Percentiles rank a stretch among this genome's conserved stretches.
Conservation (phyloP, 495 filamentous ascomycete genomes). For the Neurospora sp. region DNA sequence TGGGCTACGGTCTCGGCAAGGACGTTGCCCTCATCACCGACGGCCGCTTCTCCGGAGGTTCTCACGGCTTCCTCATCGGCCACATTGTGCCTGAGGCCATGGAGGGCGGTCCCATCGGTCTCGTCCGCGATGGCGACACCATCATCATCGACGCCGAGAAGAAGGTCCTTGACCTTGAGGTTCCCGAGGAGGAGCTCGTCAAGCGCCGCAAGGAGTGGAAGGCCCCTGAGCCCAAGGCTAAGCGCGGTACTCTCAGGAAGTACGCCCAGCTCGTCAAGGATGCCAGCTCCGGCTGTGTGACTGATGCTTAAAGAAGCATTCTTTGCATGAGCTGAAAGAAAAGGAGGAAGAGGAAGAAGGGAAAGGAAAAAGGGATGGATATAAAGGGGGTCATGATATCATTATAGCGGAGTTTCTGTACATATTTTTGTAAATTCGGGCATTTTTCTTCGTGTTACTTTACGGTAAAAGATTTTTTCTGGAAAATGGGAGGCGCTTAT, state of each 20-base stretch:
- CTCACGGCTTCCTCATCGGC: constrained; percentile 71
- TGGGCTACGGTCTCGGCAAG: constrained; percentile 74
- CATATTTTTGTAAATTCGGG: not conserved
- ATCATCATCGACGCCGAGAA: constrained; percentile 64
- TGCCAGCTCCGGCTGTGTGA: constrained; percentile 73
- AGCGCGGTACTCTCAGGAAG: constrained; percentile 66
- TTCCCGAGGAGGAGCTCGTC: constrained; percentile 53
- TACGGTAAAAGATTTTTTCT: not conserved
- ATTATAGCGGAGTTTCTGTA: not conserved
- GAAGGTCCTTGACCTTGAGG: constrained; percentile 48
- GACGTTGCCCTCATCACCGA: constrained; percentile 76
- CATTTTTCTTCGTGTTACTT: not conserved
- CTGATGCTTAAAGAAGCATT: constrained; percentile 38
- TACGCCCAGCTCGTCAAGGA: constrained; percentile 61
- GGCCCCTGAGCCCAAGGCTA: constrained; percentile 56
- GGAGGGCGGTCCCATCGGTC: constrained; percentile 57
- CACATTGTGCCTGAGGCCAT: constrained; percentile 64
- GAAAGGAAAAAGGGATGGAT: not conserved
- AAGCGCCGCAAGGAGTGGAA: constrained; percentile 53
- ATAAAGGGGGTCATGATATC: not conserved
- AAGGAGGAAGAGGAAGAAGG: not conserved
- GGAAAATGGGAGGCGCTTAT: not conserved
- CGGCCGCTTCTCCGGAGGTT: constrained; percentile 66
- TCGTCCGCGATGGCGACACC: constrained; percentile 58
- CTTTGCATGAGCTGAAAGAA: no score